Percentiles rank a stretch among this genome's conserved stretches.
These are phyloP conservation scores for Oxytropis ochrocephala DNA, from an alignment of 306 rosid species.

Conservation along the genomic window DNA sequence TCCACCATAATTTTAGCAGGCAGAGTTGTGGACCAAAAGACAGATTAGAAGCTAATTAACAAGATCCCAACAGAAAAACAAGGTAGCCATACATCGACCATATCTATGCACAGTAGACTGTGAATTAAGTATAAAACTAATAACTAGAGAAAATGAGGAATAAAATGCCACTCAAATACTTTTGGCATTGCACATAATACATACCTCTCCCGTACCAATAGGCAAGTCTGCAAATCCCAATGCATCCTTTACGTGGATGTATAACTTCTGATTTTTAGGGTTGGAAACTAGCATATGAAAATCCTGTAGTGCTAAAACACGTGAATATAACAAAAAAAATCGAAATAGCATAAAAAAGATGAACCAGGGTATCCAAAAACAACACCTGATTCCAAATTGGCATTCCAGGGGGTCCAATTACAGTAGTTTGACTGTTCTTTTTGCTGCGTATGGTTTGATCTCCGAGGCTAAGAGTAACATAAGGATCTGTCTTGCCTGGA, in stretches of 20 bases:
- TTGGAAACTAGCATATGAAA: slow-evolving; percentile 87
- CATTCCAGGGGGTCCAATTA: slow-evolving; percentile 91
- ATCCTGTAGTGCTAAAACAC: slow-evolving; percentile 58
- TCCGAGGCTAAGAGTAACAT: slow-evolving; percentile 73
- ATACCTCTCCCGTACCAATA: slow-evolving; percentile 87
- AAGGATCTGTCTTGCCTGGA: slow-evolving; percentile 95
- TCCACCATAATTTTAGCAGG: not conserved
- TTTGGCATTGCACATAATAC: not conserved
- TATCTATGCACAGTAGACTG: not conserved
- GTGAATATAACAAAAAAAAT: not conserved
- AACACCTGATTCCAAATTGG: slow-evolving; percentile 99
- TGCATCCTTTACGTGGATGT: slow-evolving; percentile 82
- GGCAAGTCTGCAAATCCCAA: slow-evolving; percentile 75
- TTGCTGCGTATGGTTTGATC: slow-evolving; percentile 87
- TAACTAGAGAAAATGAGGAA: not conserved
- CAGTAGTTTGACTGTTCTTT: slow-evolving; percentile 97
- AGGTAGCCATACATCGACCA: not conserved
- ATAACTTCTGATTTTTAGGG: slow-evolving; percentile 76
- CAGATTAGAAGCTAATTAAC: not conserved
- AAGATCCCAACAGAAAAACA: not conserved
- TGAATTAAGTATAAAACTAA: not conserved
- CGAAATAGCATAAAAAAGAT: not conserved
- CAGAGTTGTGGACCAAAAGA: not conserved
- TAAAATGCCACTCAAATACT: not conserved
- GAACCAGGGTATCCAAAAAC: slow-evolving; percentile 16